Evolutionary conservation across 73 alveolate species (phyloP), one percentile per base, ranked within the genome.

Genomic region (Durusdinium trenchii): DNA sequence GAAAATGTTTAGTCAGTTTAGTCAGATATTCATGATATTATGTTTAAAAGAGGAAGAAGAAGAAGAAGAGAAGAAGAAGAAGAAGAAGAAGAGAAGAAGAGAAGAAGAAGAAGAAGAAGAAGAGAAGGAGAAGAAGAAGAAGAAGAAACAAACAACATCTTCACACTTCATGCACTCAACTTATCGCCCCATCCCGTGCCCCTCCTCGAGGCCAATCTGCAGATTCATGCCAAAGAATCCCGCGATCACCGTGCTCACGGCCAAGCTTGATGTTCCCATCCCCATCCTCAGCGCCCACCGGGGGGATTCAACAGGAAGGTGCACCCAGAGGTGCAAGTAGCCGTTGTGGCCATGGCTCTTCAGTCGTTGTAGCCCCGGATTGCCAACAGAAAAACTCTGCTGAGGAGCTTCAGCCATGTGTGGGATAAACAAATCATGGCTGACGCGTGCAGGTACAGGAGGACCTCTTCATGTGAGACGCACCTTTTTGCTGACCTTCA

Each of bases 241-340:
- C 38, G 97, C 97, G 60, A 69, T 40, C 78, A 90, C 54, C 46
- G 97, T 90, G 87, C 89, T 67, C 45, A 90, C 97, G 42, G 97
- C 87, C 86, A 90, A 42, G 40, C 89, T 67, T 46, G 76, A 46
- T 75, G 97, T 90, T 28, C 87, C 97, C 97, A 90, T 90, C 32
- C 97, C 97, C 97, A 90, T 90, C 76, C 97, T 90, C 30, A 40
- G 94, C 83, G n/a, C n/a, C n/a, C n/a, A n/a, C n/a, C n/a, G n/a
- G n/a, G n/a, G n/a, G n/a, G n/a, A n/a, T n/a, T n/a, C n/a, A n/a
- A n/a, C n/a, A n/a, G n/a, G n/a, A n/a, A n/a, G n/a, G n/a, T n/a
- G n/a, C n/a, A n/a, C n/a, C n/a, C n/a, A n/a, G n/a, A n/a, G n/a
- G n/a, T n/a, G n/a, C n/a, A n/a, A n/a, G n/a, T n/a, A n/a, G n/a